Evolutionary conservation across 2,329 filamentous ascomycete genomes (phyloP), one percentile per base, ranked within the genome.

Genomic region (Colletotrichum navitas): DNA sequence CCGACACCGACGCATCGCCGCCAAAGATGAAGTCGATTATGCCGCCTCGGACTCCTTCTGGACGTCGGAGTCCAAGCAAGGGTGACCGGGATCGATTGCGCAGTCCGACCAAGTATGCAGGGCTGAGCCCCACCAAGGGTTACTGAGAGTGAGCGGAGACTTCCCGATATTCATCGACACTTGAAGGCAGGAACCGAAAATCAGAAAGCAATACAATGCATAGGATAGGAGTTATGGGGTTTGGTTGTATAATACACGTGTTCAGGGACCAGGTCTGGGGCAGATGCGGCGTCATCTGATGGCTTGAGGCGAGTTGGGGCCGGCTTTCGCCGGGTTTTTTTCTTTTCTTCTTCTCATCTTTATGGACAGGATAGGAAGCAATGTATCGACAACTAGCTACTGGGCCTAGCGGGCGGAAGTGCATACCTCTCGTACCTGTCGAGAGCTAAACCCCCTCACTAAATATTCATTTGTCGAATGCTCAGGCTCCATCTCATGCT

Each of bases 1-100:
- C 84, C 0, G 87, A 89, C 51, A 88, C 86, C 3, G 88, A 89
- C 66, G 71, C 78, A 2, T 86, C 86, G 10, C 85, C 86, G 0
- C 81, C 81, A 6, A 80, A 79, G 47, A 78, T 82, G 65, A 84
- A 80, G 68, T 74, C 80, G 0, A 77, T 88, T 24, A 80, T 84
- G 64, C 78, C 81, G n/a, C 80, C 84, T 4, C 82, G 81, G 69
- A 86, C 85, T 2, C 86, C 87, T 5, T 84, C 83, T 10, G 76
- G 79, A 10, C 81, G 85, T 63, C 81, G 84, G 63, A 87, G 82
- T 74, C 86, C 86, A 0, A 85, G 80, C 72, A 89, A 89, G 75
- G 81, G 79, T 0, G 85, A 88, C 6, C 80, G 86, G 61, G 85
- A 88, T 7, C 80, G 86, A 56, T 81, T 81, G 16, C 78, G 82